These are phyloP conservation scores for Mucor circinelloides DNA, from an alignment of 371 early-diverging fungal species.

Conservation along the genomic window DNA sequence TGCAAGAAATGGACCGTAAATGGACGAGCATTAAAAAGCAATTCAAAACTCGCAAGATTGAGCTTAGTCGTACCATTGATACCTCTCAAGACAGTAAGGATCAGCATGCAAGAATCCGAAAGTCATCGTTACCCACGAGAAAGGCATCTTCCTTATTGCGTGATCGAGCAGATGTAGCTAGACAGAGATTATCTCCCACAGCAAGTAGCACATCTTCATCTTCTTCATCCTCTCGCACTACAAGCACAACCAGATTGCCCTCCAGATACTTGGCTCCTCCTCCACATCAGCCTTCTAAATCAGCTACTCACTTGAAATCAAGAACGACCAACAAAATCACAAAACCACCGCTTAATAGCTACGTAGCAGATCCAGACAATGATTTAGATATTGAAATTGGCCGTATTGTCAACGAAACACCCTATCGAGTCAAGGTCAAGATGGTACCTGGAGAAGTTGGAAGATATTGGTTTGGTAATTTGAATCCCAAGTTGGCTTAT, in stretches of 20 bases:
- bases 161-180: constrained; percentile 18
- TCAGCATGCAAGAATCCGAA: constrained; percentile 27
- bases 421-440: constrained; percentile 50
- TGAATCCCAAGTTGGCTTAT: constrained; percentile 70
- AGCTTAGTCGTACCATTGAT: constrained; percentile 33
- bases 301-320: constrained; percentile 22
- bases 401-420: constrained; percentile 64
- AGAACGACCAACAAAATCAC: neutral
- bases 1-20: constrained; percentile 20
- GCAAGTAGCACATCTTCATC: constrained; percentile 11
- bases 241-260: neutral
- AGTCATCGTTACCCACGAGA: constrained; percentile 48
- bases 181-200: constrained; percentile 22
- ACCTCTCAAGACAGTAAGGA: constrained; percentile 21
- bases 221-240: neutral
- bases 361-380: constrained; percentile 66
- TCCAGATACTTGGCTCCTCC: constrained; percentile 7
- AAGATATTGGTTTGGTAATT: constrained; percentile 74
- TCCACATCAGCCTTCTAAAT: constrained; percentile 37
- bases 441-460: constrained; percentile 67
- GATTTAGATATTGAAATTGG: constrained; percentile 76
- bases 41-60: constrained; percentile 34
- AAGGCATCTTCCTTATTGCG: constrained; percentile 36
- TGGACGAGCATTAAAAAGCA: constrained; percentile 30
- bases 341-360: constrained; percentile 44